Conservation (phyloP, 768 basidiomycete genomes). For the Auricularia cornea region DNA sequence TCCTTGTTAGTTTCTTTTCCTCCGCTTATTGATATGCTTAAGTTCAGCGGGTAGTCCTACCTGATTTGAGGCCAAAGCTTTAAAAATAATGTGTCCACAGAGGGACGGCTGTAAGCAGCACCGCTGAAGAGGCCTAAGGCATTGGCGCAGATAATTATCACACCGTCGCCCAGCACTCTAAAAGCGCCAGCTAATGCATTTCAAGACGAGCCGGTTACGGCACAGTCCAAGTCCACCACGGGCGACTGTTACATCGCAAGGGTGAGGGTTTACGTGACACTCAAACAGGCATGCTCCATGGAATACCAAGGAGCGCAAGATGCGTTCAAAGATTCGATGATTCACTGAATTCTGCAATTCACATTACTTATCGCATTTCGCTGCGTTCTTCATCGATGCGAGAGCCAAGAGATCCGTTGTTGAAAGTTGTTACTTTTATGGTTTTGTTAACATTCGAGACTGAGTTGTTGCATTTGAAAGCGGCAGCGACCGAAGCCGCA, state of each 20-base stretch:
- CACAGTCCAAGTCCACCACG: too few relatives aligned
- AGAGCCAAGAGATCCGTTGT: constrained; percentile 71
- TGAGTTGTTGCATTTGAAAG: constrained; percentile 9
- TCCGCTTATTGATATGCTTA: constrained; percentile 87
- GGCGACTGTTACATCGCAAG: too few relatives aligned
- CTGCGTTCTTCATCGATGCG: constrained; percentile 76
- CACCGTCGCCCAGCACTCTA: constrained; percentile 26
- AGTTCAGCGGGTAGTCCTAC: constrained; percentile 80
- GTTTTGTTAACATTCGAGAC: constrained; percentile 10
- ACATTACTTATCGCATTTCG: too few relatives aligned
- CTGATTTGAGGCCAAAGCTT: constrained; percentile 65
- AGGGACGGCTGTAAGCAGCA: constrained; percentile 18
- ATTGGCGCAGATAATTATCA: constrained; percentile 46
- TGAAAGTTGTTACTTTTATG: constrained; percentile 34
- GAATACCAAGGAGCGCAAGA: too few relatives aligned
- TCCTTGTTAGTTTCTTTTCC: constrained; percentile 89
- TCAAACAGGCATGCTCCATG: too few relatives aligned
- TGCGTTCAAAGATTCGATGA: too few relatives aligned
- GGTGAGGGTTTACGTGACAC: too few relatives aligned
- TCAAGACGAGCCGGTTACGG: constrained; percentile 31
- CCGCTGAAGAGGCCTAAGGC: constrained; percentile 24
- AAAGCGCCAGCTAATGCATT: constrained; percentile 37
- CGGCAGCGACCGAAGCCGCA: constrained; percentile 15
- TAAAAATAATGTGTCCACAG: constrained; percentile 7
- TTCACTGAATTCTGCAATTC: too few relatives aligned